Conservation (phyloP, 306 rosid genomes). For the Morella rubra region DNA sequence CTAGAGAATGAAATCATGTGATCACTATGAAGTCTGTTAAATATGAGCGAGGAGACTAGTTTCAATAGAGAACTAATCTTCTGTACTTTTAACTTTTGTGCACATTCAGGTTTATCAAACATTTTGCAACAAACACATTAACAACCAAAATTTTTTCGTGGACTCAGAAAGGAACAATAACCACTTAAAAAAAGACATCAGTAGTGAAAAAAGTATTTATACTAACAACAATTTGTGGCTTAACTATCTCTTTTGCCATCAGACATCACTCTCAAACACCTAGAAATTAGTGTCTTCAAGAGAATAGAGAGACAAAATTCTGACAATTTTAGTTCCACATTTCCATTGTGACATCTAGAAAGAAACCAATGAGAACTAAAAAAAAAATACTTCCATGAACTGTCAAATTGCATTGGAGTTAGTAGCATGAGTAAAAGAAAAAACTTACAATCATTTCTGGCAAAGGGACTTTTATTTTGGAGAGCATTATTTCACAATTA, state of each 20-base stretch:
- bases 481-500: constrained; percentile 63
- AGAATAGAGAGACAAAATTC: background rate
- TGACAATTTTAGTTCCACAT: background rate
- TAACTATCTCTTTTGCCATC: background rate
- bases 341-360: constrained; percentile 4
- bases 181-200: background rate
- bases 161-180: background rate
- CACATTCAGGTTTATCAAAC: background rate
- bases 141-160: background rate
- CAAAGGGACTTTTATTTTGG: constrained; percentile 58
- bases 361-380: background rate
- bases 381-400: background rate
- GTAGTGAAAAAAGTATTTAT: background rate
- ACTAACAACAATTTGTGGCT: background rate
- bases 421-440: constrained; percentile 8
- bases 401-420: background rate
- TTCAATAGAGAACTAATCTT: background rate
- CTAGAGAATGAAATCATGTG: background rate
- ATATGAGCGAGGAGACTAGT: background rate
- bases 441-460: constrained; percentile 61
- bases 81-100: background rate
- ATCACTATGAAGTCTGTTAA: background rate
- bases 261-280: background rate
- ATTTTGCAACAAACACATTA: background rate
- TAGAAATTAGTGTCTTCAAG: background rate